A percentile compares a stretch with the other conserved stretches of the same genome.
Conservation (phyloP, 1,284 basidiomycete species). For the Rhodotorula sp. region DNA sequence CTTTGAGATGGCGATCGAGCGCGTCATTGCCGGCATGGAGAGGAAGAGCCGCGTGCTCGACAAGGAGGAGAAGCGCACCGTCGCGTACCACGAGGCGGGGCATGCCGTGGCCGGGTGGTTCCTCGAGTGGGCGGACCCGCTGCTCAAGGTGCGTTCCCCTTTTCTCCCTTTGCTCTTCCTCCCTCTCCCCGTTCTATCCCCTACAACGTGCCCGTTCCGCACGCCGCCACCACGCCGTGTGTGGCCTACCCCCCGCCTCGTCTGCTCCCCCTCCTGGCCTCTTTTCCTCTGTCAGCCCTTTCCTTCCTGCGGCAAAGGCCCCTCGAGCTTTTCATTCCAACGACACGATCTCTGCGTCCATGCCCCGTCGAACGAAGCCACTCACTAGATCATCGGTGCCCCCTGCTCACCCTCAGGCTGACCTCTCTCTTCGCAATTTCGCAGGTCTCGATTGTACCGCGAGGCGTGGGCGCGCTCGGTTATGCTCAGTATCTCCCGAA, state of each 20-base stretch:
- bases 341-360: no score
- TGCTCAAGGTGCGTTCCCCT: conserved; percentile 66
- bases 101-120: conserved; percentile 99
- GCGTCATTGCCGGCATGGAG: conserved; percentile 96
- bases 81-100: conserved; percentile 98
- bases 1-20: conserved; percentile 97
- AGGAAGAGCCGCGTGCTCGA: conserved; percentile 91
- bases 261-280: no score
- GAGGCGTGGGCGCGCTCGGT: conserved; percentile 91
- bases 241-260: no score
- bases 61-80: conserved; percentile 96
- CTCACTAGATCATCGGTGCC: no score
- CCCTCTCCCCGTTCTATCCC: no score
- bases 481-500: conserved; percentile 96
- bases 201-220: no score
- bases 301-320: no score
- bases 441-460: conserved; percentile 91
- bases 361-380: no score
- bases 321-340: no score
- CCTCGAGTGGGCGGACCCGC: conserved; percentile 92
- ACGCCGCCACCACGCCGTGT: no score
- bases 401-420: background rate
- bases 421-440: background rate
- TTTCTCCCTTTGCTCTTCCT: no score
- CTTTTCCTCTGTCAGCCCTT: no score